phyloP scores from a whole-genome alignment of 1,139 yeast species.

The Kluyveromyces sp. region DNA sequence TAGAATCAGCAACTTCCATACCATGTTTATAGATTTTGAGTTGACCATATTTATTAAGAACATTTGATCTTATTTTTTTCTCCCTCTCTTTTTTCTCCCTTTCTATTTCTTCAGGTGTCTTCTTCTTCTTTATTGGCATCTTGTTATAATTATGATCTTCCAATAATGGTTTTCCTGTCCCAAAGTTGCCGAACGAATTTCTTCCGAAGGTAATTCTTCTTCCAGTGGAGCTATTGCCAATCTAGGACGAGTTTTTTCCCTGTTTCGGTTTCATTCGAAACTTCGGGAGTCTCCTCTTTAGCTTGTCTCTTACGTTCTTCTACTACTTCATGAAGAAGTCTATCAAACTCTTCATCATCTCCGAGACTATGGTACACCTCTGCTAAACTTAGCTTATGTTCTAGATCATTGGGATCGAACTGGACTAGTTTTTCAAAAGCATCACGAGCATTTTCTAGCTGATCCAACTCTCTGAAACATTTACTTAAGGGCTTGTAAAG shows the following conservation, averaged over 20 bases:
- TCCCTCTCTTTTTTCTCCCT: constrained; percentile 54
- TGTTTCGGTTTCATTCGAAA: not conserved
- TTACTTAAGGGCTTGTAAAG: constrained; percentile 61
- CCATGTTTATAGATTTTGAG: constrained; percentile 53
- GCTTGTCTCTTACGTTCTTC: constrained; percentile 31
- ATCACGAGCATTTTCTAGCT: constrained; percentile 59
- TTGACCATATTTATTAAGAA: constrained; percentile 57
- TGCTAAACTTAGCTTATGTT: constrained; percentile 68
- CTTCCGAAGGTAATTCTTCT: constrained; percentile 17
- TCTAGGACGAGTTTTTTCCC: constrained; percentile 2
- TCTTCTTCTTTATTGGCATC: constrained; percentile 23
- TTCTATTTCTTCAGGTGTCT: constrained; percentile 39
- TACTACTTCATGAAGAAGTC: constrained; percentile 48
- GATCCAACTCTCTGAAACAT: constrained; percentile 68
- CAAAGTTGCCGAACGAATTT: constrained; percentile 11
- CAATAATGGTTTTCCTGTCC: constrained; percentile 29
- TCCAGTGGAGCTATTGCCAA: constrained; percentile 9
- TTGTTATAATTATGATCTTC: constrained; percentile 31
- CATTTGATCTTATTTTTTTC: constrained; percentile 50
- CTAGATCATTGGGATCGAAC: constrained; percentile 57
- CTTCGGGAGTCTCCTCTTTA: constrained; percentile 16
- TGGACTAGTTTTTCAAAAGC: constrained; percentile 53
- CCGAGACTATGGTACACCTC: constrained; percentile 74
- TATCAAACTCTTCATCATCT: constrained; percentile 53
- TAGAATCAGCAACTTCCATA: constrained; percentile 44